A percentile compares a stretch with the other conserved stretches of the same genome.
Evolutionary conservation across 2,329 filamentous ascomycete genomes (phyloP).

Genomic region (Aspergillus tamarii): DNA sequence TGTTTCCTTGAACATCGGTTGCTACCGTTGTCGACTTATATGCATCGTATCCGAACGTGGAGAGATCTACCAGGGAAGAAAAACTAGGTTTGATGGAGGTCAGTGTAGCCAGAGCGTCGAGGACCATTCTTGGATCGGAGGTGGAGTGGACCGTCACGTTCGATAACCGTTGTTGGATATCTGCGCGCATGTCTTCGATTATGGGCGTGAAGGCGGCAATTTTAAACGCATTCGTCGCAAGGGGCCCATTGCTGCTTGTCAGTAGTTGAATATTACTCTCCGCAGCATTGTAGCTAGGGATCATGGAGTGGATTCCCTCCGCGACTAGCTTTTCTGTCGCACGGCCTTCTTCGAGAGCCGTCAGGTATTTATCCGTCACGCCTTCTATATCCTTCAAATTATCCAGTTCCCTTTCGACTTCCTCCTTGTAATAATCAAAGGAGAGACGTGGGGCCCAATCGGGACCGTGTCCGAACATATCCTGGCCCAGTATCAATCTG

Average conservation of each 20-base stretch:
- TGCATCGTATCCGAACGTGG: neutral
- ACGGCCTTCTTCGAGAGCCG: neutral
- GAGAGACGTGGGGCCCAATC: neutral
- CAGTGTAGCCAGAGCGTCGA: neutral
- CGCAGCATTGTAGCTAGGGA: neutral
- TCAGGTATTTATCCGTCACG: no score
- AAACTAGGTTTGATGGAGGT: neutral
- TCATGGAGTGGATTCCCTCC: neutral
- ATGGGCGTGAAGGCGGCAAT: neutral
- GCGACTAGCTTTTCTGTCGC: neutral
- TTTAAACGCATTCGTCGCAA: neutral
- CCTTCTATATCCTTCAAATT: neutral
- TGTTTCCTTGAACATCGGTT: neutral
- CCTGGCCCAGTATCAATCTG: neutral
- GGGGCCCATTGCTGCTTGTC: neutral
- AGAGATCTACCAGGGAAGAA: neutral
- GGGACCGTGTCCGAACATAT: neutral
- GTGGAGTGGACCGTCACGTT: neutral
- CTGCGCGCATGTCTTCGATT: neutral
- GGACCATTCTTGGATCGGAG: neutral
- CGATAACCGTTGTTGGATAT: neutral
- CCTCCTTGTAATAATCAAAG: neutral
- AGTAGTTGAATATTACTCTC: neutral
- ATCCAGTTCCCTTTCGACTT: neutral
- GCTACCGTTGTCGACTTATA: neutral